phyloP scores from a whole-genome alignment of 345 rosid species.

The Gossypium arboreum region DNA sequence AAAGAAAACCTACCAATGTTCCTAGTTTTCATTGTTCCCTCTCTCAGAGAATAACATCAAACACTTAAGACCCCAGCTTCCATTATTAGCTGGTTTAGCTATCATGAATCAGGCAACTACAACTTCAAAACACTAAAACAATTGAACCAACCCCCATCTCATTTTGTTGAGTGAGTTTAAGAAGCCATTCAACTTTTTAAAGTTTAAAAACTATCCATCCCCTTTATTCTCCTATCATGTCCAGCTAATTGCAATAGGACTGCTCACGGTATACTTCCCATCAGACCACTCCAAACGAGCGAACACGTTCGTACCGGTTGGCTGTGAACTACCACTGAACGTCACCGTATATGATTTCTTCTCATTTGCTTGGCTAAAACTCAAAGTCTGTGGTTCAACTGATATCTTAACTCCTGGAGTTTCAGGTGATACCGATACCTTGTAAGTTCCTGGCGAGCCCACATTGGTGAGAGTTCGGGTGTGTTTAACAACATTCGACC shows the following conservation, averaged over 20 bases:
- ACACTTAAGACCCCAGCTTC: conserved; percentile 15
- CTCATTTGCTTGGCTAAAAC: conserved; percentile 52
- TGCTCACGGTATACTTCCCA: conserved; percentile 62
- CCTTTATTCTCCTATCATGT: conserved; percentile 24
- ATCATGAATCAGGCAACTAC: conserved; percentile 10
- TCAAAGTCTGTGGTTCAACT: conserved; percentile 57
- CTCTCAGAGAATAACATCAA: conserved; percentile 24
- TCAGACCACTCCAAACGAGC: conserved; percentile 74
- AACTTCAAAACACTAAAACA: neutral
- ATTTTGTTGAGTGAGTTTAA: conserved; percentile 12
- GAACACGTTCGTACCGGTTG: conserved; percentile 40
- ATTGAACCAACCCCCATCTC: neutral
- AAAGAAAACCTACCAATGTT: conserved; percentile 16
- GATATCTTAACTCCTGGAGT: conserved; percentile 46
- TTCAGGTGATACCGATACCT: conserved; percentile 38
- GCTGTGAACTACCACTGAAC: conserved; percentile 43
- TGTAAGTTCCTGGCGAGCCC: conserved; percentile 57
- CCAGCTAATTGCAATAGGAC: conserved; percentile 88
- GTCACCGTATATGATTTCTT: conserved; percentile 68
- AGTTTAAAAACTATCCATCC: neutral
- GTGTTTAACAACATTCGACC: conserved; percentile 38
- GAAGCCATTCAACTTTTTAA: neutral
- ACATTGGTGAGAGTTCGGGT: conserved; percentile 72
- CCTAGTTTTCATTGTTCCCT: neutral
- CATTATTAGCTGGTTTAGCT: conserved; percentile 17